Base-by-base conservation (phyloP, 2,329 filamentous ascomycete species). In the Trichoderma atrobrunneum region DNA sequence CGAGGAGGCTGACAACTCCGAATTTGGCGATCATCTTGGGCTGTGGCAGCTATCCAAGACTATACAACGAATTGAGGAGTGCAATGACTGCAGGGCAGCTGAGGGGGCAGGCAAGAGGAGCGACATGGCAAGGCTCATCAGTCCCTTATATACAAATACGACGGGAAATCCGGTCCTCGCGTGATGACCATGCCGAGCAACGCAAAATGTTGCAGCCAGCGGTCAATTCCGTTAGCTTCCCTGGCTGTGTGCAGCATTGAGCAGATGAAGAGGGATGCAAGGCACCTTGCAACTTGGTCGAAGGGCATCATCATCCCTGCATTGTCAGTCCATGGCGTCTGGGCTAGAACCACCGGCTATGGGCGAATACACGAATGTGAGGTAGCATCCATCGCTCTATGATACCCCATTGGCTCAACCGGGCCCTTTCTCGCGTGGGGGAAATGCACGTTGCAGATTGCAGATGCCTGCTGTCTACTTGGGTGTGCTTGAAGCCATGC, bases 1-100 rank as follows among this genome's bases (percentile, higher is more conserved):
- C 79, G 59, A 82, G 74, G 73, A 79, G 76, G 74, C 78, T 77
- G 75, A 79, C 77, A 72, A 78, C 74, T 75, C 78, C 80, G 75
- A 83, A 74, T 77, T 80, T 84, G 75, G 78, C 79, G 76, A 83
- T 78, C 78, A 81, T 83, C 67, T 30, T 62, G 60, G 43, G 18
- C 21, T 24, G 24, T 48, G 30, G 12, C 18, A 21, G 12, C 14
- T 57, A 54, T 39, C 48, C 65, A 60, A 57, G 21, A 12, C 21
- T 43, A 21, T 18, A 61, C 12, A 10, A 36, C 5, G 36, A n/a
- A 36, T 54, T 32, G 36, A 32, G 61, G 36, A 32, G 36, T 30
- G 26, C 36, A 51, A 64, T 51, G 62, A 51, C 62, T 36, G 43
- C 62, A 10, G 28, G 28, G 43, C 28, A 54, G 28, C 62, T 56